Base-by-base conservation (phyloP, 208 protist species). In the Wallacemonas rigidus region DNA sequence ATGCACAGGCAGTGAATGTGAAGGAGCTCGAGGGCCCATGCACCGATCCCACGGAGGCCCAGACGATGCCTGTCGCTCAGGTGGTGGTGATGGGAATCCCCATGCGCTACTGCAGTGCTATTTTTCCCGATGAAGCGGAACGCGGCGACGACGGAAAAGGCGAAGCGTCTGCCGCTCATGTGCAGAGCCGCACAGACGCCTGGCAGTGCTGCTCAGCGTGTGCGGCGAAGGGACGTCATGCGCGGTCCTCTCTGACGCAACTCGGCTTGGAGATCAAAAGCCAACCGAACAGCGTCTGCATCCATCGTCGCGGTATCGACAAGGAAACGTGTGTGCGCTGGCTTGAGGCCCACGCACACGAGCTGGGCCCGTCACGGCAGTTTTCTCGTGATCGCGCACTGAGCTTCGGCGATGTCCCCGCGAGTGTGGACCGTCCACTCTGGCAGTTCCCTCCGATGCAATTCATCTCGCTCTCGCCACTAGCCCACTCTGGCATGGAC, bases 281-380 rank as follows among this genome's bases (percentile, higher is more conserved):
- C 35, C 86, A 90, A 58, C 86, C 86, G 11, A 90, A 90, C 75
- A 90, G 86, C 53, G 82, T 88, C 51, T 85, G 81, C 50, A 26
- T 87, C 17, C 82, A 85, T 50, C 74, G 76, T 8, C 39, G 50
- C 14, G 75, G 70, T 14, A 70, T 87, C 1, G 82, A 87, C 75
- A 87, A 90, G 62, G 75, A 57, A 0, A 81, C 71, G 40, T 90
- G 85, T 61, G 77, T 87, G 63, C 71, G 75, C 39, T 90, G 81
- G 80, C 54, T 90, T 43, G 8, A 68, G 8, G 35, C 56, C 1
- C 67, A 85, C 63, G 58, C 50, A 1, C 39, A 56, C 14, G 56
- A 77, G 35, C 55, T 71, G 14, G 39, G 26, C 7, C 43, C 65
- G 8, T 47, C 17, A 39, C 14, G 74, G 7, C 11, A 45, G 17